phyloP scores from a whole-genome alignment of 352 stramenopile genomes.

The Globisporangium recalcitrans region DNA sequence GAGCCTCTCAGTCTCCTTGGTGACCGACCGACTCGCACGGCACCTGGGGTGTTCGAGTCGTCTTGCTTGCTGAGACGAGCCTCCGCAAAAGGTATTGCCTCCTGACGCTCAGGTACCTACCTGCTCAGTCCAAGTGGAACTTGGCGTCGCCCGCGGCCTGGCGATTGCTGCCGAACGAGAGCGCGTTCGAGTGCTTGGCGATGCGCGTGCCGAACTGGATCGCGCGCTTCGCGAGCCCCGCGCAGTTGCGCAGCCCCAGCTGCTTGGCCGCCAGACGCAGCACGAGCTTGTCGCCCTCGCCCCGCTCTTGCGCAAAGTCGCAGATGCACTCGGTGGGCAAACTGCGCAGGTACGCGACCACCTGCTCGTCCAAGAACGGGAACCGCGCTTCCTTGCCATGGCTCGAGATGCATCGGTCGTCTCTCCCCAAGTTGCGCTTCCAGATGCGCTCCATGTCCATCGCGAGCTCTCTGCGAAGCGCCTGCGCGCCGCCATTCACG shows the following conservation, averaged over 20 bases:
- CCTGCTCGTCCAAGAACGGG: constrained; percentile 93
- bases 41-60: background rate
- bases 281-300: constrained; percentile 90
- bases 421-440: constrained; percentile 94
- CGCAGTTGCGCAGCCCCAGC: constrained; percentile 61
- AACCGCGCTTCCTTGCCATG: constrained; percentile 92
- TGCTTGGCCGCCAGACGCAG: constrained; percentile 72
- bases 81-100: background rate
- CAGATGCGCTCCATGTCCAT: constrained; percentile 90
- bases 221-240: constrained; percentile 86
- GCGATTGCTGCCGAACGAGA: constrained; percentile 38
- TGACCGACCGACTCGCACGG: background rate
- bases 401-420: constrained; percentile 92
- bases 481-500: constrained; percentile 36
- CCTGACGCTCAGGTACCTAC: background rate
- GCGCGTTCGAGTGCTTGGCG: constrained; percentile 82
- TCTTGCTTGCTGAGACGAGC: background rate
- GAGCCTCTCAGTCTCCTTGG: background rate
- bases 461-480: constrained; percentile 77
- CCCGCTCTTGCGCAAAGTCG: constrained; percentile 68
- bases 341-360: constrained; percentile 70
- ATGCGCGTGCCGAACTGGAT: constrained; percentile 94
- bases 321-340: constrained; percentile 73
- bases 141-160: constrained; percentile 41
- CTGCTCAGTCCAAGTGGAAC: constrained; percentile 17